These are phyloP conservation scores for Colletotrichum eremochloae DNA, from an alignment of 2,329 filamentous ascomycete genomes.

Conservation along the genomic window DNA sequence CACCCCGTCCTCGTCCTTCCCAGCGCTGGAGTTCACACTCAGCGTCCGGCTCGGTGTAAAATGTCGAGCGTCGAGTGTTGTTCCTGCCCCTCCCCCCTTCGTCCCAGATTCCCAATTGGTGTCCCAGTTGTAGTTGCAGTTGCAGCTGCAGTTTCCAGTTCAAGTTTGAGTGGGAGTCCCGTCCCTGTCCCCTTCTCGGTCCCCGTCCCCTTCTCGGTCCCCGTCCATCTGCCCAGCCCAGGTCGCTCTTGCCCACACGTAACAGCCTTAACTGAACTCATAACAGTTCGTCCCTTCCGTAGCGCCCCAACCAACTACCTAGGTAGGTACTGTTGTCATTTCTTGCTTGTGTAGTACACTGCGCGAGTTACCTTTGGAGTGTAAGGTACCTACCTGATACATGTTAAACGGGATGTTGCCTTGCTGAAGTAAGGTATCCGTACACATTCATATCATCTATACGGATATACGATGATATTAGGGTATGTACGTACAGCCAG, in stretches of 20 bases:
- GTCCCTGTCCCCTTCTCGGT: too few relatives aligned
- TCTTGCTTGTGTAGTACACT: neutral
- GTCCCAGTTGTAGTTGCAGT: conserved; percentile 60
- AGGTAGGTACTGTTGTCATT: neutral
- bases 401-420: neutral
- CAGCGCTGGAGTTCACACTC: conserved; percentile 14
- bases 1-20: conserved; percentile 17
- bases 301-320: neutral
- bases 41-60: conserved; percentile 24
- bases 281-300: conserved; percentile 9
- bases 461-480: too few relatives aligned
- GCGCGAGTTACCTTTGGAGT: neutral
- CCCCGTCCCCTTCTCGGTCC: conserved; percentile 43
- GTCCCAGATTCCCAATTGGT: conserved; percentile 26
- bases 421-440: neutral
- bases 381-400: neutral
- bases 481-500: too few relatives aligned
- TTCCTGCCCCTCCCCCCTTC: conserved; percentile 14
- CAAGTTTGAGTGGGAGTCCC: neutral
- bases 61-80: conserved; percentile 4
- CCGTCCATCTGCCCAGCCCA: conserved; percentile 44
- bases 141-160: conserved; percentile 50
- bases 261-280: conserved; percentile 10
- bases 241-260: conserved; percentile 29
- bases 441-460: neutral